Conservation (phyloP, 2,329 filamentous ascomycete species). For the Aaosphaeria arxii region DNA sequence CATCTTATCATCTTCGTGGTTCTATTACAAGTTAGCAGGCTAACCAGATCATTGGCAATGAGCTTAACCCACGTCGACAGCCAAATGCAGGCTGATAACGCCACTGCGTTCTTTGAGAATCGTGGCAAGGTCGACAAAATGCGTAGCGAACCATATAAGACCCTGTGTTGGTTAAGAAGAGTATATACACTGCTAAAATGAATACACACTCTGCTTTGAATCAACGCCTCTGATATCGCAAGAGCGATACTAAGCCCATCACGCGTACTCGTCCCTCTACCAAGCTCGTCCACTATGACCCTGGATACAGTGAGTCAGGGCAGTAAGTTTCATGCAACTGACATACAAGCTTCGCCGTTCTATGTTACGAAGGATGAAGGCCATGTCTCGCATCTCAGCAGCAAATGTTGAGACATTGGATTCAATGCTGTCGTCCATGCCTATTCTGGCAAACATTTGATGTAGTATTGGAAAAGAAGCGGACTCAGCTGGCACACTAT, state of each 20-base stretch:
- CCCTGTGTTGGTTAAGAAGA: conserved; percentile 43
- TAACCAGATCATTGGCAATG: too few species aligned
- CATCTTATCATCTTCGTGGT: conserved; percentile 58
- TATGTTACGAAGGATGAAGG: conserved; percentile 85
- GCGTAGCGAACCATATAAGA: conserved; percentile 88
- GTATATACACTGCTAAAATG: background rate
- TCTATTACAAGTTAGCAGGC: conserved; percentile 13
- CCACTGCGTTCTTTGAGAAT: conserved; percentile 73
- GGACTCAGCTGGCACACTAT: conserved; percentile 72
- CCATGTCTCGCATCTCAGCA: conserved; percentile 92
- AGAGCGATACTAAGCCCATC: conserved; percentile 89
- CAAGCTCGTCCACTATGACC: conserved; percentile 86
- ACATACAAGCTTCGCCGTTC: conserved; percentile 64
- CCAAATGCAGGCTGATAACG: conserved; percentile 79
- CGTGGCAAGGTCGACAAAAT: conserved; percentile 78
- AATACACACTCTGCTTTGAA: conserved; percentile 57
- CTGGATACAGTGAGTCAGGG: conserved; percentile 8
- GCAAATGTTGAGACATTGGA: conserved; percentile 92
- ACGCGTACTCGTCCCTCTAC: conserved; percentile 81
- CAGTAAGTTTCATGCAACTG: background rate
- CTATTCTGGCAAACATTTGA: conserved; percentile 83
- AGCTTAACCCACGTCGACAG: conserved; percentile 59
- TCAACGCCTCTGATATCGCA: conserved; percentile 82
- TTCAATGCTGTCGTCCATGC: conserved; percentile 83
- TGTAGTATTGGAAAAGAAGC: conserved; percentile 77